A percentile compares a stretch with the other conserved stretches of the same genome.
Conservation (phyloP, 805 yeast genomes). For the Myxozyma melibiosi region DNA sequence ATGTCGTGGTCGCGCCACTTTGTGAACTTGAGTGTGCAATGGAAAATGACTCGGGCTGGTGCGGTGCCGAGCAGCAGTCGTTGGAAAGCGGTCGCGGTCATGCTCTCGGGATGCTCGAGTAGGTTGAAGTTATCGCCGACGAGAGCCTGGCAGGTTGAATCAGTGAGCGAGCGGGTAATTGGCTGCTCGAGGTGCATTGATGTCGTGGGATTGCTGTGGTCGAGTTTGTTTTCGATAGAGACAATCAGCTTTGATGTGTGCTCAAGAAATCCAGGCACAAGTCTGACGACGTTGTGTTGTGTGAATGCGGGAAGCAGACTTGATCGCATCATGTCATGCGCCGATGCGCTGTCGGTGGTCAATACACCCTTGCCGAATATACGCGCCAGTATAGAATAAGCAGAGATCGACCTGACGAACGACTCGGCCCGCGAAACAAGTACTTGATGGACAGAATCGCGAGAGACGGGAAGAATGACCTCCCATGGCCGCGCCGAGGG, state of each 20-base stretch:
- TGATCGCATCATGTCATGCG: background rate
- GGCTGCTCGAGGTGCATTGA: background rate
- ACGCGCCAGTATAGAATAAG: no score
- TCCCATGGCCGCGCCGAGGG: no score
- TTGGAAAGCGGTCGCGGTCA: background rate
- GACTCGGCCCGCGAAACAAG: no score
- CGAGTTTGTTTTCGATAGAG: background rate
- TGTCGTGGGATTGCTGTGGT: background rate
- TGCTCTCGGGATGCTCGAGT: background rate
- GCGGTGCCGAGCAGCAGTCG: background rate
- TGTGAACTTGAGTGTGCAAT: background rate
- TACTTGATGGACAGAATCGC: no score
- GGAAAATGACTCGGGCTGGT: background rate
- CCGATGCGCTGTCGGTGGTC: no score
- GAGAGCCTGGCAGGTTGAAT: background rate
- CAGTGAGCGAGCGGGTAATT: background rate
- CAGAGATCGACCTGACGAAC: no score
- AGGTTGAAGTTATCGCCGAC: background rate
- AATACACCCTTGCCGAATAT: no score
- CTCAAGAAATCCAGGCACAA: background rate
- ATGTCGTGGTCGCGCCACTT: background rate
- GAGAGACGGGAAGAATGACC: no score
- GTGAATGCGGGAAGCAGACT: background rate
- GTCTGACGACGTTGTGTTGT: background rate
- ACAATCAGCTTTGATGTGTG: background rate